Evolutionary conservation across 257 asterid species (phyloP).

Genomic region (Hygrophila difformis): DNA sequence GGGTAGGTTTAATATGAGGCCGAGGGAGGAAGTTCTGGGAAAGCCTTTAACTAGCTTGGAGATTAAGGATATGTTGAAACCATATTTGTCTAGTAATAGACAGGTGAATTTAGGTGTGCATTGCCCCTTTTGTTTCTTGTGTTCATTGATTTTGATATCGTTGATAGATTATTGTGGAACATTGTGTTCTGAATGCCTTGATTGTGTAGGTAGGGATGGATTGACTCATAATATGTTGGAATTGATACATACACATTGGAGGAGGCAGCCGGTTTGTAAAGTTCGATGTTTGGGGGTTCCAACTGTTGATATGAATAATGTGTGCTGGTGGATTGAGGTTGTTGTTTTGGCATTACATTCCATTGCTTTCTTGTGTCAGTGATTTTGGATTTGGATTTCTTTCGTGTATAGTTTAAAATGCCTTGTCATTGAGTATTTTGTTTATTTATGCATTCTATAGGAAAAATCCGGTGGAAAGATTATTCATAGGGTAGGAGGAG

Average conservation of each 20-base stretch:
- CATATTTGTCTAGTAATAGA: conserved; percentile 46
- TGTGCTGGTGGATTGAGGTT: conserved; percentile 90
- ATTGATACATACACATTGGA: conserved; percentile 95
- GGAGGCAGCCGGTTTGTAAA: conserved; percentile 85
- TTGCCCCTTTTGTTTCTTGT: background rate
- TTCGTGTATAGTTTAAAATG: too few relatives aligned
- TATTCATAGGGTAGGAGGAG: conserved; percentile 75
- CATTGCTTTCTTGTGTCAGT: conserved; percentile 8
- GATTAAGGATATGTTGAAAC: conserved; percentile 54
- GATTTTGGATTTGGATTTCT: too few relatives aligned
- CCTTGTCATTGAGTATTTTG: background rate
- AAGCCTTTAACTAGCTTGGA: conserved; percentile 51
- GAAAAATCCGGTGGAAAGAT: conserved; percentile 84
- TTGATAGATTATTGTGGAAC: too few relatives aligned
- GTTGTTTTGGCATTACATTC: conserved; percentile 19
- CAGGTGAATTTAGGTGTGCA: conserved; percentile 86
- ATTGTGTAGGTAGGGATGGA: conserved; percentile 99
- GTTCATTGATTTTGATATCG: too few relatives aligned
- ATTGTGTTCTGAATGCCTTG: too few relatives aligned
- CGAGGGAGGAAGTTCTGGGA: conserved; percentile 67
- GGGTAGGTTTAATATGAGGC: conserved; percentile 38
- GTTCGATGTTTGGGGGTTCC: conserved; percentile 98
- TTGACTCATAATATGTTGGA: conserved; percentile 98
- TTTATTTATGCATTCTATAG: conserved; percentile 24
- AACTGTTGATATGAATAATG: conserved; percentile 85